These are phyloP conservation scores for Yamadazyma taylorii DNA, from an alignment of 1,139 yeast species.

Conservation along the genomic window DNA sequence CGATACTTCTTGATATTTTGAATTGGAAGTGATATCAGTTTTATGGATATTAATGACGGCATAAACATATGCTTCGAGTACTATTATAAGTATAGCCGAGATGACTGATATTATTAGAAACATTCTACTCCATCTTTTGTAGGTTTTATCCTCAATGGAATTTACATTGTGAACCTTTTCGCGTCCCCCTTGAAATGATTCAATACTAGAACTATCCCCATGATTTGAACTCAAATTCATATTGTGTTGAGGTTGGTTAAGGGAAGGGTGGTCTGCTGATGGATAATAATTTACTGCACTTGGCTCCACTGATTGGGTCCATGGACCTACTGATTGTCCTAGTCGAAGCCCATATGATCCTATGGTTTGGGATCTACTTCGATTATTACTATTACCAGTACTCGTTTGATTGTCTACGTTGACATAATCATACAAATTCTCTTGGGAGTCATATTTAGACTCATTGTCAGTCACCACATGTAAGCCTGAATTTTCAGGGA, in stretches of 20 bases:
- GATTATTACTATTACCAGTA: neutral
- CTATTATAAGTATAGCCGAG: conserved; percentile 31
- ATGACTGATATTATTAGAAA: conserved; percentile 29
- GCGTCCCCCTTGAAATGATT: no score
- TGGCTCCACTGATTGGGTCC: neutral
- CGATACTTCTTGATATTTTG: conserved; percentile 24
- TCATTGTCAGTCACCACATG: neutral
- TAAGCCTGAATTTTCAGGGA: neutral
- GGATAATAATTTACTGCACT: no score
- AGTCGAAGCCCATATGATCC: neutral
- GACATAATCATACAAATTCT: conserved; percentile 7
- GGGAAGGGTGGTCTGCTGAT: no score
- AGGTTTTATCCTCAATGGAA: conserved; percentile 8
- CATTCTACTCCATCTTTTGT: conserved; percentile 12
- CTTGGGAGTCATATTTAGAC: conserved; percentile 4
- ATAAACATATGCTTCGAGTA: conserved; percentile 34
- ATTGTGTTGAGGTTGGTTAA: no score
- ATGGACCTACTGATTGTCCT: neutral
- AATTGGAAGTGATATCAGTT: conserved; percentile 17
- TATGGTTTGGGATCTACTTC: conserved; percentile 1
- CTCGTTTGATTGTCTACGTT: neutral
- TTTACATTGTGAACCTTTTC: conserved; percentile 10
- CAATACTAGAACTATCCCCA: no score
- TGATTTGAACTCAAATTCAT: no score
- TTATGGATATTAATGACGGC: conserved; percentile 36